These are phyloP conservation scores for Saccharum officinarum DNA, from an alignment of 176 grass and related monocot species.

Conservation along the genomic window DNA sequence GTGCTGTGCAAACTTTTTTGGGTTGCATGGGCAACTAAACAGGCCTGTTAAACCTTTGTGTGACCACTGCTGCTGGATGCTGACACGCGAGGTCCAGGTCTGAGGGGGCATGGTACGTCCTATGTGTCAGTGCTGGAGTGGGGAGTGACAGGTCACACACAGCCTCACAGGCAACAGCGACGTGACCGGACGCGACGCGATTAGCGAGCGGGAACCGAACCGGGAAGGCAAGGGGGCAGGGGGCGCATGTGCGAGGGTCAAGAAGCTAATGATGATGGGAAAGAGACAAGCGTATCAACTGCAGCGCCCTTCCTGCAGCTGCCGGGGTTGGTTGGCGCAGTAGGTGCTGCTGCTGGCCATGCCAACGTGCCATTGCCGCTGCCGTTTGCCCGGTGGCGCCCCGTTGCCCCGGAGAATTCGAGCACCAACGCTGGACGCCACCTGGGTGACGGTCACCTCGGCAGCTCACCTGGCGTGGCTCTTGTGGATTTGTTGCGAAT, in stretches of 20 bases:
- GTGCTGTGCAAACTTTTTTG: too few relatives aligned
- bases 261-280: slow-evolving; percentile 22
- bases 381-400: not conserved
- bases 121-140: slow-evolving; percentile 15
- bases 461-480: not conserved
- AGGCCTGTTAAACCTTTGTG: not conserved
- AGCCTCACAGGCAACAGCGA: slow-evolving; percentile 7
- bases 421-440: not conserved
- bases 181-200: not conserved
- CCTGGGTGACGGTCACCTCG: not conserved
- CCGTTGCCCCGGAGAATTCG: not conserved
- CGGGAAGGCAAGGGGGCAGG: too few relatives aligned
- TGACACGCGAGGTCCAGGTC: not conserved
- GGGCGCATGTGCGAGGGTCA: slow-evolving; percentile 15
- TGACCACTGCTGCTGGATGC: not conserved
- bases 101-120: not conserved
- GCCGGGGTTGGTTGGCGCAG: slow-evolving; percentile 25
- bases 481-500: not conserved
- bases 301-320: slow-evolving; percentile 9
- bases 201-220: not conserved
- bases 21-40: too few relatives aligned
- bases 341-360: not conserved
- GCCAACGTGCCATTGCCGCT: not conserved
- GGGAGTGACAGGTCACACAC: not conserved
- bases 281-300: slow-evolving; percentile 37